phyloP scores from a whole-genome alignment of 192 early-diverging fungal species.

The Coemansia sp. region DNA sequence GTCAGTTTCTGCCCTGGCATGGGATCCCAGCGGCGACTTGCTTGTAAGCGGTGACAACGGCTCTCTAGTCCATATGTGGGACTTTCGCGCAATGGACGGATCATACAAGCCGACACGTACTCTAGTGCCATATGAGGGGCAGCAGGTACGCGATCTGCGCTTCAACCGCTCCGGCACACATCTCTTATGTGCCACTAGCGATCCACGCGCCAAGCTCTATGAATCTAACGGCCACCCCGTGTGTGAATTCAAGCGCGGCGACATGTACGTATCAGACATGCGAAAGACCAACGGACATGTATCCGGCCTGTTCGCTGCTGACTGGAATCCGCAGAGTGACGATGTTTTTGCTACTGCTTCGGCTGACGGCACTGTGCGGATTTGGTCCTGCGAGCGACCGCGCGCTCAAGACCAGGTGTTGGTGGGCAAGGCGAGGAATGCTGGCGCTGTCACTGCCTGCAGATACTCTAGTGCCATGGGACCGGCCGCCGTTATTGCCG shows the following conservation, averaged over 20 bases:
- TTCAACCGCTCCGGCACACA: slow-evolving; percentile 76
- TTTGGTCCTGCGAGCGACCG: slow-evolving; percentile 82
- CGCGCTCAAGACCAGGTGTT: slow-evolving; percentile 77
- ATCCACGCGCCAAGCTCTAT: slow-evolving; percentile 74
- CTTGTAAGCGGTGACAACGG: slow-evolving; percentile 82
- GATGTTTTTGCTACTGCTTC: slow-evolving; percentile 76
- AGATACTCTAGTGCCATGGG: slow-evolving; percentile 57
- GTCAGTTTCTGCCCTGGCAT: slow-evolving; percentile 67
- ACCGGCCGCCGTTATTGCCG: slow-evolving; percentile 18
- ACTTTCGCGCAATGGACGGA: slow-evolving; percentile 88
- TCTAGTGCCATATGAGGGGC: slow-evolving; percentile 76
- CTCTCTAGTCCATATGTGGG: slow-evolving; percentile 86
- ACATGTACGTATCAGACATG: slow-evolving; percentile 91
- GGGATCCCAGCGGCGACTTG: slow-evolving; percentile 82
- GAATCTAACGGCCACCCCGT: slow-evolving; percentile 77
- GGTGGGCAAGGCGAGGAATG: slow-evolving; percentile 70
- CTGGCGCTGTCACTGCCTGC: slow-evolving; percentile 74
- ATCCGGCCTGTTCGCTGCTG: slow-evolving; percentile 70
- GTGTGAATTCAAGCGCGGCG: slow-evolving; percentile 83
- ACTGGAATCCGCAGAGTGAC: slow-evolving; percentile 78
- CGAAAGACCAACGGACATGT: slow-evolving; percentile 86
- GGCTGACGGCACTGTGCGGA: slow-evolving; percentile 72
- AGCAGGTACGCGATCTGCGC: slow-evolving; percentile 81
- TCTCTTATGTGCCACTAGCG: slow-evolving; percentile 79
- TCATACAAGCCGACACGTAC: slow-evolving; percentile 74